Evolutionary conservation across 2,329 filamentous ascomycete genomes (phyloP).

Genomic region (Fusarium fracticaudum): DNA sequence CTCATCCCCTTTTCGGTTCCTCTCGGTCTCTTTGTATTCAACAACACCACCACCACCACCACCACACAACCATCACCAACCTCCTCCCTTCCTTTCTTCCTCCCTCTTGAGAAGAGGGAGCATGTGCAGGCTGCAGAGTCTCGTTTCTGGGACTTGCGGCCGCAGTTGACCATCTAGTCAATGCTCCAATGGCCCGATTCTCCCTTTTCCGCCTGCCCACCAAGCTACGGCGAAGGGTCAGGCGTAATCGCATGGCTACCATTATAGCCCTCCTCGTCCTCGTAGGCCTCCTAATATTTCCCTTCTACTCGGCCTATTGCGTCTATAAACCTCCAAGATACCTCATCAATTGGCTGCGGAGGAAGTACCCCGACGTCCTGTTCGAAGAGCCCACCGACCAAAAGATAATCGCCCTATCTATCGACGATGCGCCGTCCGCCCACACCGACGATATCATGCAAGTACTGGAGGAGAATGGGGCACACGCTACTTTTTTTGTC

Average conservation of each 20-base stretch:
- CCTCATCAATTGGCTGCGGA: constrained; percentile 75
- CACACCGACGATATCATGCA: constrained; percentile 76
- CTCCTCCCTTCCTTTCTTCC: not conserved
- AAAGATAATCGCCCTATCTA: constrained; percentile 81
- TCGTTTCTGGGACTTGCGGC: constrained; percentile 35
- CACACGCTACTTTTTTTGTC: constrained; percentile 86
- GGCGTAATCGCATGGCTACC: constrained; percentile 67
- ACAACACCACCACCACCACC: constrained; percentile 7
- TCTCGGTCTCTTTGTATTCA: constrained; percentile 8
- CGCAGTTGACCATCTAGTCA: constrained; percentile 23
- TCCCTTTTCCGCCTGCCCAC: constrained; percentile 64
- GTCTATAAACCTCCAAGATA: constrained; percentile 83
- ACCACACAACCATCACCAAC: constrained; percentile 12
- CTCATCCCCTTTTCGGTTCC: constrained; percentile 16
- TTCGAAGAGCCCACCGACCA: constrained; percentile 70
- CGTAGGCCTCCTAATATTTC: constrained; percentile 49
- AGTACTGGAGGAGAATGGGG: constrained; percentile 71
- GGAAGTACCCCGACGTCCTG: constrained; percentile 80
- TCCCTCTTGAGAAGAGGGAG: constrained; percentile 19
- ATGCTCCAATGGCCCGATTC: constrained; percentile 51
- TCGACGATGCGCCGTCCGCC: constrained; percentile 84
- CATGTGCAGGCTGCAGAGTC: constrained; percentile 37
- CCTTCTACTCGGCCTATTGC: constrained; percentile 65
- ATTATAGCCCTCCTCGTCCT: constrained; percentile 55
- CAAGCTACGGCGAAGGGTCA: constrained; percentile 65